Conservation (phyloP, 177 flowering plant species). For the Vitis hybrid region DNA sequence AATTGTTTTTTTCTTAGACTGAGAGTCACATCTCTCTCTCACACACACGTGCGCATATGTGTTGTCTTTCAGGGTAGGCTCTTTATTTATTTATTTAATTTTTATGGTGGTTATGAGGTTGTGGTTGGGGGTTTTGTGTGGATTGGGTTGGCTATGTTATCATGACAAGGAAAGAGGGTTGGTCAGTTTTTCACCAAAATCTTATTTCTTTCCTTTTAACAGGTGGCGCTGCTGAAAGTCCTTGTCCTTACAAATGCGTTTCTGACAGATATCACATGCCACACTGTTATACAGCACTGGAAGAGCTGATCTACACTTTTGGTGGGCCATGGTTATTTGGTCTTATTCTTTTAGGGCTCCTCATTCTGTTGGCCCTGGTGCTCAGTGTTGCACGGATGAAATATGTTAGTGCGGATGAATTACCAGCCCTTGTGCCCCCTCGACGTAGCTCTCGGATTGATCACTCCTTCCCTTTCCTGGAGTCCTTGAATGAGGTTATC, state of each 20-base stretch:
- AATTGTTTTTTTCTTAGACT: too few species aligned
- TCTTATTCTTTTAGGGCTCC: slow-evolving; percentile 76
- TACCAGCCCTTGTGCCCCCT: slow-evolving; percentile 75
- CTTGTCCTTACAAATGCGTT: slow-evolving; percentile 90
- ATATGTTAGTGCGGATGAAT: slow-evolving; percentile 82
- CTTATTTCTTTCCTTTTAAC: slow-evolving; percentile 16
- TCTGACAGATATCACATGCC: slow-evolving; percentile 98
- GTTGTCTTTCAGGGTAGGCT: too few species aligned
- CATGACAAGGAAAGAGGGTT: too few species aligned
- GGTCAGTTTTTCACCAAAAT: not conserved
- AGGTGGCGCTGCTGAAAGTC: slow-evolving; percentile 89
- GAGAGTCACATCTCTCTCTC: too few species aligned
- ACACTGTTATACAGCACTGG: slow-evolving; percentile 89
- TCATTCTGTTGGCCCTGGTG: slow-evolving; percentile 82
- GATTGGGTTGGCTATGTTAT: too few species aligned
- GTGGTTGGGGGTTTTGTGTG: too few species aligned
- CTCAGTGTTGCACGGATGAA: slow-evolving; percentile 98
- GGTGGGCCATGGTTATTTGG: slow-evolving; percentile 99
- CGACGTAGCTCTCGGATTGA: slow-evolving; percentile 81
- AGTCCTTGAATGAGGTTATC: slow-evolving; percentile 93
- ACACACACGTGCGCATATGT: too few species aligned
- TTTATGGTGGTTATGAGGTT: too few species aligned
- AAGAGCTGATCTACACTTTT: slow-evolving; percentile 92
- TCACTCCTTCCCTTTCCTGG: slow-evolving; percentile 95
- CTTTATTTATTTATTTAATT: too few species aligned